These are phyloP conservation scores for Yamadazyma jaroonii DNA, from an alignment of 1,139 yeast genomes.

Conservation along the genomic window DNA sequence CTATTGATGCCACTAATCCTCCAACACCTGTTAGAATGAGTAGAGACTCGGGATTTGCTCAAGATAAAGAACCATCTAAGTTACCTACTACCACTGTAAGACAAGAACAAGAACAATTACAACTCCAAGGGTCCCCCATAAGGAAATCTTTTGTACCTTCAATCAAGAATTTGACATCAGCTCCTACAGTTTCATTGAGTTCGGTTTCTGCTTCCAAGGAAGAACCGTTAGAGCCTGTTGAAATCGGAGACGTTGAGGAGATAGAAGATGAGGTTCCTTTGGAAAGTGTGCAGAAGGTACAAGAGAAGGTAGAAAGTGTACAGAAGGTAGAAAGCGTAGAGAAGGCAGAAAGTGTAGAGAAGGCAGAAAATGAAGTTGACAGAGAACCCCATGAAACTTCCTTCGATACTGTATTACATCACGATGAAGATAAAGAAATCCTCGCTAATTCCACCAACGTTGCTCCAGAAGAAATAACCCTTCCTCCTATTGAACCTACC, in stretches of 20 bases:
- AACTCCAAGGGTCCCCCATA: background rate
- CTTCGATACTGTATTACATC: background rate
- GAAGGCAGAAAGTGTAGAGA: no score
- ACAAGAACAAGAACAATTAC: background rate
- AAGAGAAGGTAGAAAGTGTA: no score
- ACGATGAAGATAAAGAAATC: slow-evolving; percentile 13
- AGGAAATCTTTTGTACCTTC: background rate
- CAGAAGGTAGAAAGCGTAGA: no score
- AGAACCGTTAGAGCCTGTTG: background rate
- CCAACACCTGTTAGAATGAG: no score
- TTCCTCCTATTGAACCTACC: slow-evolving; percentile 37
- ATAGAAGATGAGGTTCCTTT: no score
- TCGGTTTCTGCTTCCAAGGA: background rate
- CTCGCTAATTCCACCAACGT: slow-evolving; percentile 46
- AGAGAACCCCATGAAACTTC: no score
- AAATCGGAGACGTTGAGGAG: no score
- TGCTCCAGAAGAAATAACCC: slow-evolving; percentile 36
- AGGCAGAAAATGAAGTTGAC: no score
- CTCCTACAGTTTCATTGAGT: background rate
- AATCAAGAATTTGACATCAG: background rate
- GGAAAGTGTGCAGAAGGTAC: no score
- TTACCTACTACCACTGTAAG: no score
- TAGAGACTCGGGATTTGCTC: no score
- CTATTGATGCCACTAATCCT: slow-evolving; percentile 18
- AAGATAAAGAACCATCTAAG: slow-evolving; percentile 9